These are phyloP conservation scores for Exophiala bonariae DNA, from an alignment of 2,329 filamentous ascomycete species.

Conservation along the genomic window DNA sequence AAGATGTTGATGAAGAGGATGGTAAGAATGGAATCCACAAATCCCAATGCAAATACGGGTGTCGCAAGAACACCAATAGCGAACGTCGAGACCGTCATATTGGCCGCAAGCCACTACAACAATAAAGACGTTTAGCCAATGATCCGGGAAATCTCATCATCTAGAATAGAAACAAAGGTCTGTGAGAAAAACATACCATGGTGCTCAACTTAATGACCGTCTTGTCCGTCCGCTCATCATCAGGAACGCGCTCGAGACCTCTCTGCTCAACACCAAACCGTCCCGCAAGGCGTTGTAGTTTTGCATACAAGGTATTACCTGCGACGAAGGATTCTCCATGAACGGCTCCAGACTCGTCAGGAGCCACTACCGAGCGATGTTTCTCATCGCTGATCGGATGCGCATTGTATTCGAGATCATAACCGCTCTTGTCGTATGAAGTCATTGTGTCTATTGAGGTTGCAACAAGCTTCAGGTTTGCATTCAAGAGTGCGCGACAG, in stretches of 20 bases:
- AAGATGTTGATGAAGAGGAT: conserved; percentile 76
- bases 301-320: conserved; percentile 58
- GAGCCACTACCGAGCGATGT: conserved; percentile 24
- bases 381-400: conserved; percentile 15
- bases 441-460: too few relatives aligned
- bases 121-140: conserved; percentile 7
- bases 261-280: conserved; percentile 70
- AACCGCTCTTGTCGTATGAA: conserved; percentile 20
- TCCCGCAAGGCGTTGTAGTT: conserved; percentile 62
- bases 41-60: conserved; percentile 69
- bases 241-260: conserved; percentile 73
- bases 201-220: conserved; percentile 68
- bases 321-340: conserved; percentile 60
- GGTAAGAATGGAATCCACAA: conserved; percentile 69
- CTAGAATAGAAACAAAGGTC: too few relatives aligned
- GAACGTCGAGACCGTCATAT: conserved; percentile 75
- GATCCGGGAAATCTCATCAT: conserved; percentile 15
- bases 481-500: too few relatives aligned
- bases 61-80: conserved; percentile 71
- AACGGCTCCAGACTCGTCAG: conserved; percentile 50
- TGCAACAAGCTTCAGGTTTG: too few relatives aligned
- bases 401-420: conserved; percentile 21
- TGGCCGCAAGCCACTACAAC: conserved; percentile 70
- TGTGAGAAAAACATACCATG: conserved; percentile 56
- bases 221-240: conserved; percentile 66